Evolutionary conservation across 768 basidiomycete genomes (phyloP), one percentile per base, ranked within the genome.

Genomic region (Lactarius indigo): DNA sequence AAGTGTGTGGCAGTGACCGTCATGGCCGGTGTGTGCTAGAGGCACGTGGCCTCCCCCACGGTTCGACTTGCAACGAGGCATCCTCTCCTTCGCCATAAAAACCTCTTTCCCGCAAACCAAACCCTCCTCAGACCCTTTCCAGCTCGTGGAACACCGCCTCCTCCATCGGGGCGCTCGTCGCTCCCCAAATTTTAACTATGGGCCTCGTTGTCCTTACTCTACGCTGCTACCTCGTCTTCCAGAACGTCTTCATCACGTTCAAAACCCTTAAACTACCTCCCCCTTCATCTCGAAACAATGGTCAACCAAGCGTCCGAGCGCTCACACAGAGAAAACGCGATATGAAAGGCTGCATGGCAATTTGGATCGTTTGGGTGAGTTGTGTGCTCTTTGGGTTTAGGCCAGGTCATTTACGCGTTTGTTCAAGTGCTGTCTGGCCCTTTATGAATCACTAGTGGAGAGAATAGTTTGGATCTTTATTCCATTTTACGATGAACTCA

Each of bases 361-460:
- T 94, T 17, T 94, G 93, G 93, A 81, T 91, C 52, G 86, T 94
- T 69, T 94, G 91, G 90, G 92, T 91, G 78, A 77, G 80, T 76
- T 61, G 52, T 35, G 56, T 50, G 64, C 59, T 28, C 56, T 52
- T 50, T 56, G 28, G 35, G 33, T 61, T 18, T 60, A 50, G 54
- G 62, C 42, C 44, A 63, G 70, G 64, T 72, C 58, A 39, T 35
- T 68, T 42, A 66, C 68, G 33, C 64, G 68, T 64, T 41, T 55
- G n/a, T n/a, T 28, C 9, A 70, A 92, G 90, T 86, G 84, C 72
- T 90, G 87, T 73, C 83, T 89, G 72, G 80, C 84, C 28, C 77
- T 80, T 33, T 89, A 91, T 68, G 92, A 94, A 75, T 81, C 85
- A 52, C 79, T 84, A 26, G 74, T 84, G 28, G 93, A 94, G 75